These are phyloP conservation scores for Fraxinus velutina DNA, from an alignment of 305 asterid species.

Conservation along the genomic window DNA sequence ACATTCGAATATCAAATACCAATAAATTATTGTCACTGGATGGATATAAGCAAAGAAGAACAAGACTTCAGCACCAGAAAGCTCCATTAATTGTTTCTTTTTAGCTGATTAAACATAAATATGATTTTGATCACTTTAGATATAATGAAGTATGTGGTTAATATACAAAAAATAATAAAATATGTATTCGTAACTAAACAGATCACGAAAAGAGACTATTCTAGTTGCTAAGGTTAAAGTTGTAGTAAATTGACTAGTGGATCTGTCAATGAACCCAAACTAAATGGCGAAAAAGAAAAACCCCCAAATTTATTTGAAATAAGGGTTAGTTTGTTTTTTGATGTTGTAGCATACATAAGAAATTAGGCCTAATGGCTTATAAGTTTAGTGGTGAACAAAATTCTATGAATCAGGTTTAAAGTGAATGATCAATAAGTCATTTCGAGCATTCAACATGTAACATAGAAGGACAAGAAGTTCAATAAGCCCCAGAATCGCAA, in stretches of 20 bases:
- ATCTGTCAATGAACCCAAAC: not conserved
- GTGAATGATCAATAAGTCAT: not conserved
- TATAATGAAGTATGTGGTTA: not conserved
- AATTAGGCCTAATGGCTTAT: not conserved
- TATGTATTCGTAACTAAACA: not conserved
- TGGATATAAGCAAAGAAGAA: not conserved
- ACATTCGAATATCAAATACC: not conserved
- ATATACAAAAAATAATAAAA: not conserved
- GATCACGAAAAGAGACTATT: not conserved
- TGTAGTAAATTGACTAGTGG: not conserved
- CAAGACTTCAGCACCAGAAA: not conserved
- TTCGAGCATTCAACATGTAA: not conserved
- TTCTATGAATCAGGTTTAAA: not conserved
- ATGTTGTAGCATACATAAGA: not conserved
- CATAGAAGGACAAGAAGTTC: not conserved
- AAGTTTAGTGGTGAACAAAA: not conserved
- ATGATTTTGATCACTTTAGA: not conserved
- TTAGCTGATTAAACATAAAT: not conserved
- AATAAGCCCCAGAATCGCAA: not conserved
- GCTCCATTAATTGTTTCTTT: not conserved
- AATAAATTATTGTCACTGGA: not conserved
- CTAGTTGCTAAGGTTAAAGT: slow-evolving; percentile 1
- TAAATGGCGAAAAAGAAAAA: not conserved
- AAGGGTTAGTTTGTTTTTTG: not conserved
- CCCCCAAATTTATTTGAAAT: not conserved